phyloP scores from a whole-genome alignment of 2,329 filamentous ascomycete species.

The Zasmidium citrigriseum region DNA sequence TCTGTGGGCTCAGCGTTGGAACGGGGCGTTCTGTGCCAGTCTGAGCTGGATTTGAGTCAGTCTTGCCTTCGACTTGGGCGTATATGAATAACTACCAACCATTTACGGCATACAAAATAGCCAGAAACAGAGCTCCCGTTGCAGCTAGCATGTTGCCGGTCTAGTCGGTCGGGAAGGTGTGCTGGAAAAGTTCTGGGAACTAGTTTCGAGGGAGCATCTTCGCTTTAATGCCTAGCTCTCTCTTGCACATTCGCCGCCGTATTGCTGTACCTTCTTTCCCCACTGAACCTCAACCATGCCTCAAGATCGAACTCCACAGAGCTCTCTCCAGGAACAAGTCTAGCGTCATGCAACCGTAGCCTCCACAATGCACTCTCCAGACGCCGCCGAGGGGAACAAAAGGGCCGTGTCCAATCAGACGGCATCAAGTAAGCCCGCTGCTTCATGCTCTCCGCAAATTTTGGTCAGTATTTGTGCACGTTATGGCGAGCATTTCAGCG shows the following conservation, averaged over 20 bases:
- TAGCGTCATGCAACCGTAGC: conserved; percentile 1
- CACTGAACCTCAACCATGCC: too few relatives aligned
- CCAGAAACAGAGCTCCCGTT: conserved; percentile 1
- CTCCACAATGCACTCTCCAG: neutral
- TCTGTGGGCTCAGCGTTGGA: conserved; percentile 26
- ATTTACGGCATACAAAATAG: neutral
- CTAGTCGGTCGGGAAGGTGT: too few relatives aligned
- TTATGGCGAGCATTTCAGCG: neutral
- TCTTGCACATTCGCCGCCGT: too few relatives aligned
- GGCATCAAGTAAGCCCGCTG: neutral
- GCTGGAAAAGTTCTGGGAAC: too few relatives aligned
- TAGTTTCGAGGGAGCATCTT: too few relatives aligned
- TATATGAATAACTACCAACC: neutral
- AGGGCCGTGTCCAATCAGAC: neutral
- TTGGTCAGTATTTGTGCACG: neutral
- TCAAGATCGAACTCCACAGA: neutral
- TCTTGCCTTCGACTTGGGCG: too few relatives aligned
- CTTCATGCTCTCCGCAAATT: neutral
- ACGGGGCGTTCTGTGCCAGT: conserved; percentile 16
- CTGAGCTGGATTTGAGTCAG: conserved; percentile 1
- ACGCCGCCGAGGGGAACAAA: neutral
- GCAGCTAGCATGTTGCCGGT: neutral
- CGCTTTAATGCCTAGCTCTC: too few relatives aligned
- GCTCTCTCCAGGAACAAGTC: conserved; percentile 3
- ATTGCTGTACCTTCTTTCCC: too few relatives aligned